Conservation (phyloP, 2,329 filamentous ascomycete genomes). For the Sporothrix mexicana region DNA sequence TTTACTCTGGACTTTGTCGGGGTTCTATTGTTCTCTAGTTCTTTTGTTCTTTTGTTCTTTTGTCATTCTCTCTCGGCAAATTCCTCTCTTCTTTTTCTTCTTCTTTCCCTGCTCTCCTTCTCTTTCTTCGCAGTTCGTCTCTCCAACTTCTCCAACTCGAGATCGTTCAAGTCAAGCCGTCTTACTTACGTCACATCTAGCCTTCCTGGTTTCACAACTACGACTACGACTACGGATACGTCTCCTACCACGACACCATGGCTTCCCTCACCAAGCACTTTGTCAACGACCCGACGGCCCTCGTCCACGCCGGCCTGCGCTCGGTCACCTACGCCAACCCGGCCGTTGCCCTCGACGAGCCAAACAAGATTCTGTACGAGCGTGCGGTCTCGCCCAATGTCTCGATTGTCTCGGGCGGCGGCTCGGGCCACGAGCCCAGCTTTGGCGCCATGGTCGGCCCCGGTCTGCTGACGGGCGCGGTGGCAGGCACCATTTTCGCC, state of each 20-base stretch:
- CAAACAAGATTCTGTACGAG: conserved; percentile 82
- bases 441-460: conserved; percentile 85
- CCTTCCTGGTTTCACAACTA: neutral
- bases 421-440: conserved; percentile 87
- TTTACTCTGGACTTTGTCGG: neutral
- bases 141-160: neutral
- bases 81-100: neutral
- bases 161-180: neutral
- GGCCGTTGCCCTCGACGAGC: conserved; percentile 74
- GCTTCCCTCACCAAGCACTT: conserved; percentile 75
- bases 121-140: neutral
- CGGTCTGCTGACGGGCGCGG: conserved; percentile 79
- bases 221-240: neutral
- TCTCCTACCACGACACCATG: conserved; percentile 34
- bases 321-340: conserved; percentile 85
- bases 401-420: conserved; percentile 84
- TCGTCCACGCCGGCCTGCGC: conserved; percentile 78
- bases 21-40: neutral
- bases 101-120: neutral
- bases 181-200: neutral
- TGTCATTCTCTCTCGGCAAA: neutral
- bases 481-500: conserved; percentile 84
- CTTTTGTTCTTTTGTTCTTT: neutral
- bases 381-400: conserved; percentile 62
- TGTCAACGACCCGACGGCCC: conserved; percentile 78